These are phyloP conservation scores for Paramecium bursaria DNA, from an alignment of 73 alveolate genomes.

Conservation along the genomic window DNA sequence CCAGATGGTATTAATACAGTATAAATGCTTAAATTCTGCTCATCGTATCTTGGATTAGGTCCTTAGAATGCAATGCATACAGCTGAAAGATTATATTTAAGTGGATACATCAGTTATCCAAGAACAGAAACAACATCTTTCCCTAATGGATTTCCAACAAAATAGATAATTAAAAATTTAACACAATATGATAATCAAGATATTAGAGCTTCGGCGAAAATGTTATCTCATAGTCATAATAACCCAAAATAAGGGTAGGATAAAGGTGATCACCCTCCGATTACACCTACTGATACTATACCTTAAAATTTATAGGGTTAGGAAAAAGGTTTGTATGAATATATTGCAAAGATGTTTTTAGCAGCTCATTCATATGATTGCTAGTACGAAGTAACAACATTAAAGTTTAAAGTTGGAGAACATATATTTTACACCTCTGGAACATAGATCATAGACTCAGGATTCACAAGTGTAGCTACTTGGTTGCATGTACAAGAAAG, in stretches of 20 bases:
- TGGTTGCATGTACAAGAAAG: slow-evolving; percentile 16
- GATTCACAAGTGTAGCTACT: slow-evolving; percentile 83
- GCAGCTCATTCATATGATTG: slow-evolving; percentile 97
- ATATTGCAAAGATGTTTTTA: slow-evolving; percentile 94
- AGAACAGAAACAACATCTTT: slow-evolving; percentile 98
- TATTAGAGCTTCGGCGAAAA: slow-evolving; percentile 22
- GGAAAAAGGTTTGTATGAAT: slow-evolving; percentile 72
- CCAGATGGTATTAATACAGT: slow-evolving; percentile 98
- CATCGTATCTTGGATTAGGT: slow-evolving; percentile 93
- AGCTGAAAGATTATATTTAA: slow-evolving; percentile 99
- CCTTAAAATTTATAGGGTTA: slow-evolving; percentile 81
- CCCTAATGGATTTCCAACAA: slow-evolving; percentile 90
- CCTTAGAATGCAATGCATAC: slow-evolving; percentile 97
- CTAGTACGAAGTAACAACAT: slow-evolving; percentile 86
- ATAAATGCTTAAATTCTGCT: slow-evolving; percentile 90
- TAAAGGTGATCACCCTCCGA: slow-evolving; percentile 99
- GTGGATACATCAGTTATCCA: slow-evolving; percentile 99
- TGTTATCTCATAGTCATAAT: slow-evolving; percentile 76
- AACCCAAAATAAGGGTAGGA: slow-evolving; percentile 95
- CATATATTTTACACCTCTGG: slow-evolving; percentile 89
- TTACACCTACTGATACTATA: slow-evolving; percentile 98
- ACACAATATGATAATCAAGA: slow-evolving; percentile 34
- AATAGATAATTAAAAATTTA: slow-evolving; percentile 80
- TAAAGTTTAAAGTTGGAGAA: slow-evolving; percentile 79
- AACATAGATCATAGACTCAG: slow-evolving; percentile 81